Conservation (phyloP, 768 basidiomycete species). For the Steccherinum ochraceum region DNA sequence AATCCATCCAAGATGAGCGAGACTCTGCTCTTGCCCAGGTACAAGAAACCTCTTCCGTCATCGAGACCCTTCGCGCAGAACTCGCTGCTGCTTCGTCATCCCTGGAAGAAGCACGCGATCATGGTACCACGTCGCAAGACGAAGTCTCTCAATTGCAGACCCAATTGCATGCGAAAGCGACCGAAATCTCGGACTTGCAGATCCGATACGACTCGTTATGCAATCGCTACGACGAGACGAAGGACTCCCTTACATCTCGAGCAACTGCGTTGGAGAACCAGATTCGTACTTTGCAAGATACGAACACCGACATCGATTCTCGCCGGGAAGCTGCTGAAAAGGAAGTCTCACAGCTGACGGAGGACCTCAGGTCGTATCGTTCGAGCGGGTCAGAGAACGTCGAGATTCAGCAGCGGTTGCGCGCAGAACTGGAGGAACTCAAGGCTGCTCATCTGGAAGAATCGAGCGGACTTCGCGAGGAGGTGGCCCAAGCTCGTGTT, state of each 20-base stretch:
- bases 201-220: constrained; percentile 7
- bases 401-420: constrained; percentile 1
- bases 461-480: constrained; percentile 6
- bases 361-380: constrained; percentile 4
- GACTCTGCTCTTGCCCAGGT: constrained; percentile 1
- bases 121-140: constrained; percentile 2
- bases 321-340: constrained; percentile 3
- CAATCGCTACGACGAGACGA: constrained; percentile 4
- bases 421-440: constrained; percentile 8
- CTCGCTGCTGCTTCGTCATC: constrained; percentile 1
- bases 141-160: constrained; percentile 6
- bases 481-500: constrained; percentile 9
- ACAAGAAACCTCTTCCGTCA: constrained; percentile 6
- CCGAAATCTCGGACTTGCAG: constrained; percentile 13
- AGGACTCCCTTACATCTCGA: background rate
- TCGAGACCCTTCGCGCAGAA: constrained; percentile 6
- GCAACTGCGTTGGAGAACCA: constrained; percentile 7
- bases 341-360: constrained; percentile 8
- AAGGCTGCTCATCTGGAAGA: constrained; percentile 5
- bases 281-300: constrained; percentile 2
- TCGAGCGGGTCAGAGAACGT: constrained; percentile 3
- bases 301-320: constrained; percentile 3
- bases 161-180: constrained; percentile 12
- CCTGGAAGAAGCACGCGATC: background rate
- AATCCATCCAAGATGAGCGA: background rate